These are phyloP conservation scores for Chalciporus sphaerocephalus DNA, from an alignment of 768 basidiomycete genomes.

Conservation along the genomic window DNA sequence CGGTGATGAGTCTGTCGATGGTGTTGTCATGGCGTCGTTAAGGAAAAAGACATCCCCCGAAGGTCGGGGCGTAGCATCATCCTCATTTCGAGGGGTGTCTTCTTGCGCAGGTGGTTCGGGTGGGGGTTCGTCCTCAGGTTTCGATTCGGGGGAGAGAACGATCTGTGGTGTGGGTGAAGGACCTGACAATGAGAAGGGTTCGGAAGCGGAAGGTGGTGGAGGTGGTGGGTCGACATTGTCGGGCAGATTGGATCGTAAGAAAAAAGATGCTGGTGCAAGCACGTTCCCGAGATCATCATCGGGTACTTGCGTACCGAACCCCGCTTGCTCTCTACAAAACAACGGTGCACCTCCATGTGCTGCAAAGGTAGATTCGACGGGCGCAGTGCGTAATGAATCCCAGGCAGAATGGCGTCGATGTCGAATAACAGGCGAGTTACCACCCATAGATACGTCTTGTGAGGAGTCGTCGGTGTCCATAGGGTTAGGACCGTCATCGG, in stretches of 20 bases:
- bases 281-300: constrained; percentile 2
- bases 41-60: constrained; percentile 5
- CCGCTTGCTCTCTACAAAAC: constrained; percentile 12
- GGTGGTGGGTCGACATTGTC: constrained; percentile 8
- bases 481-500: constrained; percentile 19
- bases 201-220: constrained; percentile 1
- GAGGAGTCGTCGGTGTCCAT: constrained; percentile 32
- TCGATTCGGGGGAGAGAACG: neutral
- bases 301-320: neutral
- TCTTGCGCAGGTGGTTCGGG: neutral
- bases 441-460: constrained; percentile 24
- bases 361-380: constrained; percentile 11
- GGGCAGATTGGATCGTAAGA: constrained; percentile 11
- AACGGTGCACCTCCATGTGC: constrained; percentile 7
- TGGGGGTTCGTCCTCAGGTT: constrained; percentile 3
- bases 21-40: constrained; percentile 9
- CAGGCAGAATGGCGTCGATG: constrained; percentile 22
- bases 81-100: neutral
- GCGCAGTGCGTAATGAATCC: constrained; percentile 13
- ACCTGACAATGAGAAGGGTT: neutral
- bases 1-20: neutral
- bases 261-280: constrained; percentile 14
- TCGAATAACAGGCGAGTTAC: constrained; percentile 18
- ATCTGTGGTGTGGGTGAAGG: constrained; percentile 8
- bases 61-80: constrained; percentile 17